A percentile compares a stretch with the other conserved stretches of the same genome.
Conservation (phyloP, 1,284 basidiomycete genomes). For the Chalciporus piperatoides region DNA sequence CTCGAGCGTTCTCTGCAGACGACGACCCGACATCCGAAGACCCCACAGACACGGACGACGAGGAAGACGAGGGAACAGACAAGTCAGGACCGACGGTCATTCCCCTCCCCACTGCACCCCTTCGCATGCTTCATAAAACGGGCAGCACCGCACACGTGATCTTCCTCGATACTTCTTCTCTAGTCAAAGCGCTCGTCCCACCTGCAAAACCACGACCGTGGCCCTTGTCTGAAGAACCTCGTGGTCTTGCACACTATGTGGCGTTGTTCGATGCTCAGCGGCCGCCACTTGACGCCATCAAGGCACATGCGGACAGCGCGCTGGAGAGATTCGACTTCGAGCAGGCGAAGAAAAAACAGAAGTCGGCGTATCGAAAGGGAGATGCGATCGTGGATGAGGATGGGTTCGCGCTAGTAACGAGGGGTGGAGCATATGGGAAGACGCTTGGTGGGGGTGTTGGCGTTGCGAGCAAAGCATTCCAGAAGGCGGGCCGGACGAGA, state of each 20-base stretch:
- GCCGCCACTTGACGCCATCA: conserved; percentile 68
- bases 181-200: conserved; percentile 57
- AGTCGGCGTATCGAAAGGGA: conserved; percentile 68
- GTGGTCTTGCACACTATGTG: conserved; percentile 69
- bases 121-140: conserved; percentile 57
- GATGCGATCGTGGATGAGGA: conserved; percentile 89
- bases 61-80: conserved; percentile 15
- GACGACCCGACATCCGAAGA: conserved; percentile 39
- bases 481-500: conserved; percentile 53
- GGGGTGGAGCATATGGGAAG: conserved; percentile 84
- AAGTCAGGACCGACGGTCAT: conserved; percentile 41
- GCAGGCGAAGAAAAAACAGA: conserved; percentile 57
- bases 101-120: conserved; percentile 52
- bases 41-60: conserved; percentile 22
- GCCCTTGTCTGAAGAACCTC: conserved; percentile 57
- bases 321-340: conserved; percentile 77
- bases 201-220: conserved; percentile 51
- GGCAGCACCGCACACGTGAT: conserved; percentile 71
- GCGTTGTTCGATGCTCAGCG: conserved; percentile 60
- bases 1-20: conserved; percentile 28
- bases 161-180: conserved; percentile 73
- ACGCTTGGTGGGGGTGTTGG: conserved; percentile 77
- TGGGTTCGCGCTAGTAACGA: conserved; percentile 86
- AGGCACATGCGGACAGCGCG: conserved; percentile 70
- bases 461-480: conserved; percentile 74